phyloP scores from a whole-genome alignment of 257 asterid species.

The Solanum pinnatisectum region DNA sequence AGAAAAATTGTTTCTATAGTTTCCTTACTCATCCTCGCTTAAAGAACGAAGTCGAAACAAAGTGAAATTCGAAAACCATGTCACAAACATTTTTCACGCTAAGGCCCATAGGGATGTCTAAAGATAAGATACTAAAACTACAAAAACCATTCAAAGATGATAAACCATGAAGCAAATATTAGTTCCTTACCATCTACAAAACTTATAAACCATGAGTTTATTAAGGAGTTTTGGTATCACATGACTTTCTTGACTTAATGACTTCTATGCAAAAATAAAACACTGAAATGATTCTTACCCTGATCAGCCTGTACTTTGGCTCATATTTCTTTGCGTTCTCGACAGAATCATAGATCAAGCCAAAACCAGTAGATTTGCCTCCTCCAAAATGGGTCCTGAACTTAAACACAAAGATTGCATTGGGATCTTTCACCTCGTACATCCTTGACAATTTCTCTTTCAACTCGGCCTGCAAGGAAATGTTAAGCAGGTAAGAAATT shows the following conservation, averaged over 20 bases:
- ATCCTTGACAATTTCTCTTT: slow-evolving; percentile 58
- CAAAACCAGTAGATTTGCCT: slow-evolving; percentile 76
- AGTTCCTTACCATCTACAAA: neutral
- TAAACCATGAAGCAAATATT: neutral
- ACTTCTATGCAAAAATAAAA: neutral
- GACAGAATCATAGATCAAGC: slow-evolving; percentile 71
- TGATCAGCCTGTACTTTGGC: slow-evolving; percentile 78
- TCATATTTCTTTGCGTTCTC: slow-evolving; percentile 80
- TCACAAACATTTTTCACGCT: neutral
- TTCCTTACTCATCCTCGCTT: neutral
- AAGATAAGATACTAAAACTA: neutral
- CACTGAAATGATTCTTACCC: slow-evolving; percentile 33
- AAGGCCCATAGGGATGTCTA: neutral
- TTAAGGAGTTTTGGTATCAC: neutral
- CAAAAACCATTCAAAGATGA: neutral
- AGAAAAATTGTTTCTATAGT: neutral
- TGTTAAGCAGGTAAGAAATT: neutral
- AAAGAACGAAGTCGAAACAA: neutral
- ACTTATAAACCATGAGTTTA: neutral
- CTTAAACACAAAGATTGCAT: slow-evolving; percentile 63
- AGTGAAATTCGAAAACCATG: neutral
- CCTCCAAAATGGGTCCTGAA: slow-evolving; percentile 83
- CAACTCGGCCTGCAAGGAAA: slow-evolving; percentile 44
- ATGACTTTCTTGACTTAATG: neutral
- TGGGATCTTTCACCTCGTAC: slow-evolving; percentile 58